These are phyloP conservation scores for Zymoseptoria tritici DNA, from an alignment of 2,329 filamentous ascomycete genomes.

Conservation along the genomic window DNA sequence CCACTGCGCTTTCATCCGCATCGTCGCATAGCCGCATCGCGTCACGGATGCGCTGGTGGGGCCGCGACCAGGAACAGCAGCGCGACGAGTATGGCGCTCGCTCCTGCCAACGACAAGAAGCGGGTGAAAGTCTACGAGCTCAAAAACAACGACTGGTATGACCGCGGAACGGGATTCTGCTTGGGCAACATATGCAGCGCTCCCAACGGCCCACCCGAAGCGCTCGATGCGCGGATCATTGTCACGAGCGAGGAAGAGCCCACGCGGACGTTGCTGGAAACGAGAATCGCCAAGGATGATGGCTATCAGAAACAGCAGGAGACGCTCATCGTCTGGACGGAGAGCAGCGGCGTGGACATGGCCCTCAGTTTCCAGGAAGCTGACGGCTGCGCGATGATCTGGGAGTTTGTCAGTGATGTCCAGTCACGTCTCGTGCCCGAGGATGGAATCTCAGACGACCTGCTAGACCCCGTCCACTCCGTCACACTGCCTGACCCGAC, in stretches of 20 bases:
- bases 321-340: slow-evolving; percentile 97
- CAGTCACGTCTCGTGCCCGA: slow-evolving; percentile 69
- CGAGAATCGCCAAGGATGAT: slow-evolving; percentile 85
- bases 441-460: slow-evolving; percentile 81
- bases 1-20: slow-evolving; percentile 6
- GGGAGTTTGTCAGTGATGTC: slow-evolving; percentile 86
- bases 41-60: slow-evolving; percentile 17
- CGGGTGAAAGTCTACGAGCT: slow-evolving; percentile 98
- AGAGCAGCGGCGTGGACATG: slow-evolving; percentile 88
- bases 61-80: slow-evolving; percentile 11
- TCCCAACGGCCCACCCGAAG: slow-evolving; percentile 46
- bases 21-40: slow-evolving; percentile 10
- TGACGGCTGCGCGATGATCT: slow-evolving; percentile 86
- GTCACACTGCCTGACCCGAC: slow-evolving; percentile 72
- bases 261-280: slow-evolving; percentile 74
- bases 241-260: slow-evolving; percentile 93
- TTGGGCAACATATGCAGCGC: slow-evolving; percentile 61
- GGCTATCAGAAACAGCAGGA: slow-evolving; percentile 98
- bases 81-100: slow-evolving; percentile 22
- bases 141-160: slow-evolving; percentile 98
- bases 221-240: slow-evolving; percentile 67
- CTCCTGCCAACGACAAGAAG: slow-evolving; percentile 44
- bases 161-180: slow-evolving; percentile 93
- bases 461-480: slow-evolving; percentile 63
- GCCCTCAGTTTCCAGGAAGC: slow-evolving; percentile 96